Evolutionary conservation across 2,329 filamentous ascomycete genomes (phyloP).

Genomic region (Colletotrichum sp.): DNA sequence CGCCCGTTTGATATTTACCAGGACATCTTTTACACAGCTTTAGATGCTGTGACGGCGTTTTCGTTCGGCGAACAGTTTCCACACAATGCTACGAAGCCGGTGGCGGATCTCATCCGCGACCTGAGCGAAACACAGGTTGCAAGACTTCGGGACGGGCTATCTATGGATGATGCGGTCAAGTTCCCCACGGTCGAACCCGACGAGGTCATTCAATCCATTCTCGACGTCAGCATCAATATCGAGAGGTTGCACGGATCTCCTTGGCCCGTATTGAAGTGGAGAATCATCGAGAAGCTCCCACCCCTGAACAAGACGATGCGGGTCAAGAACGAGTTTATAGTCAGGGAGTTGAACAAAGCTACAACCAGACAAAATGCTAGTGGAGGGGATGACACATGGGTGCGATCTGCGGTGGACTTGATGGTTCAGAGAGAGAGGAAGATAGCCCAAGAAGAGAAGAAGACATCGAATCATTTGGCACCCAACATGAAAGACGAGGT

Average conservation of each 20-base stretch:
- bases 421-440: slow-evolving; percentile 15
- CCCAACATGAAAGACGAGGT: slow-evolving; percentile 11
- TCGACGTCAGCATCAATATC: neutral
- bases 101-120: neutral
- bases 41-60: slow-evolving; percentile 36
- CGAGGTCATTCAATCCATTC: neutral
- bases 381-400: neutral
- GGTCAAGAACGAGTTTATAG: neutral
- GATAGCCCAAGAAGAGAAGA: slow-evolving; percentile 1
- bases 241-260: neutral
- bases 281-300: neutral
- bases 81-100: neutral
- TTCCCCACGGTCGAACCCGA: neutral
- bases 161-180: neutral
- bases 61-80: slow-evolving; percentile 27
- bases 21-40: slow-evolving; percentile 31
- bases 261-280: neutral
- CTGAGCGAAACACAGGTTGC: neutral
- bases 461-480: neutral
- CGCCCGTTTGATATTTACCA: slow-evolving; percentile 32
- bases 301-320: neutral
- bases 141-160: neutral
- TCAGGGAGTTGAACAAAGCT: neutral
- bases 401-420: slow-evolving; percentile 9
- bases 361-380: neutral